phyloP scores from a whole-genome alignment of 345 rosid species.

The Salix exigua region DNA sequence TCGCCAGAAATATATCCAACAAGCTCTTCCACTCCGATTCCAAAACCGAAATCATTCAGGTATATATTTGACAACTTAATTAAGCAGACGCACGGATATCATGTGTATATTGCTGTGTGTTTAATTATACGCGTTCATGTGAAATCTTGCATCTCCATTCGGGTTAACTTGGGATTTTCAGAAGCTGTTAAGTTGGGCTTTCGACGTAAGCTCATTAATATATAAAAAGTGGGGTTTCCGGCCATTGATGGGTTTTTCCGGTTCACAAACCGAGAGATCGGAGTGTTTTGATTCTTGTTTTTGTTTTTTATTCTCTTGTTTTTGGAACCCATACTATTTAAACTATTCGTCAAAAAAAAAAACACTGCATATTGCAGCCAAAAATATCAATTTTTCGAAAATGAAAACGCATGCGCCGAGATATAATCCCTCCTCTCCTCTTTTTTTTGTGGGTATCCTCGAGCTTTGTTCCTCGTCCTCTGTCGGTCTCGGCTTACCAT shows the following conservation, averaged over 20 bases:
- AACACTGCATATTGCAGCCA: not conserved
- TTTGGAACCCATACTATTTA: not conserved
- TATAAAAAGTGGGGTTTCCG: too few species aligned
- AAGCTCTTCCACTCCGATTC: slow-evolving; percentile 17
- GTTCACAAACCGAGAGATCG: not conserved
- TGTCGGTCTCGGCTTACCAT: not conserved
- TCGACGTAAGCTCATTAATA: too few species aligned
- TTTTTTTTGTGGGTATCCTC: not conserved
- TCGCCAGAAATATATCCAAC: slow-evolving; percentile 34
- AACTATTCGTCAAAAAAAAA: not conserved
- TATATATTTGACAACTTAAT: slow-evolving; percentile 22
- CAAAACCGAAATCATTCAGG: slow-evolving; percentile 60
- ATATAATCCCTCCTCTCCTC: not conserved
- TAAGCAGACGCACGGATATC: not conserved
- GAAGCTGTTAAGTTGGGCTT: not conserved
- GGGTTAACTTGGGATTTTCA: not conserved
- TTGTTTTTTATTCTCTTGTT: not conserved
- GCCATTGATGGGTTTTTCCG: not conserved
- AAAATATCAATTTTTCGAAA: not conserved
- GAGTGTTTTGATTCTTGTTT: not conserved
- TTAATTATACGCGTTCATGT: not conserved
- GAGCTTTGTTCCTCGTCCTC: not conserved
- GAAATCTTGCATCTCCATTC: not conserved
- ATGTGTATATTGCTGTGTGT: not conserved
- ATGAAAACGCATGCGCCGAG: not conserved